Evolutionary conservation across 148 eudicot genomes (phyloP).

Genomic region (Rhododendron williamsianum): DNA sequence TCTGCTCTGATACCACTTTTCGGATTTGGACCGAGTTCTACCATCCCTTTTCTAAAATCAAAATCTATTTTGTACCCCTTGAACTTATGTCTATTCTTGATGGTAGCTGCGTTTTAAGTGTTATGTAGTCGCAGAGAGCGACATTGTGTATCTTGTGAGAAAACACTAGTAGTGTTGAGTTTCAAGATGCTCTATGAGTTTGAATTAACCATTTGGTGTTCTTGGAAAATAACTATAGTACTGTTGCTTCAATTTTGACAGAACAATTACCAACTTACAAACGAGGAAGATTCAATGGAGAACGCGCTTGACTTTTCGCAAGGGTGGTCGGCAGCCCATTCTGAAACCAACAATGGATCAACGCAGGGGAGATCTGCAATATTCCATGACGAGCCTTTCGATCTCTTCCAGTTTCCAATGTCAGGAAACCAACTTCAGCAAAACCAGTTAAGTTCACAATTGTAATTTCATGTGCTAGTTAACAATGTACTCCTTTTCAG

Average conservation of each 20-base stretch:
- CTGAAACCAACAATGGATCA: conserved; percentile 6
- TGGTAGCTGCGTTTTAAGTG: no score
- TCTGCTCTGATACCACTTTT: no score
- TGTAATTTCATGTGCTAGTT: not conserved
- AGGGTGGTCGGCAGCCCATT: conserved; percentile 35
- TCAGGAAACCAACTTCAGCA: conserved; percentile 27
- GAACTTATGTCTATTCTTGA: no score
- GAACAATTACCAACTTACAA: conserved; percentile 21
- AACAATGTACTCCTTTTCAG: not conserved
- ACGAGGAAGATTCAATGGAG: conserved; percentile 23
- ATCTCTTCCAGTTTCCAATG: conserved; percentile 19
- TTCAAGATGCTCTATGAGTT: not conserved
- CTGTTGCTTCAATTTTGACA: conserved; percentile 8
- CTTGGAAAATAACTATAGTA: not conserved
- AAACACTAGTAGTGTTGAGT: not conserved
- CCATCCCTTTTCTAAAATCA: no score
- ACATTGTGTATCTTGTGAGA: no score
- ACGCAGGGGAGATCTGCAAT: conserved; percentile 24
- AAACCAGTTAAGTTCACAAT: conserved; percentile 8
- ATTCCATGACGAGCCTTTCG: conserved; percentile 21
- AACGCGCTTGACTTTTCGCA: conserved; percentile 39
- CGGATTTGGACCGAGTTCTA: no score
- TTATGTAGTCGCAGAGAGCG: no score
- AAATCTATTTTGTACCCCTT: no score
- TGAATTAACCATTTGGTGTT: not conserved